Evolutionary conservation across 2,329 filamentous ascomycete genomes (phyloP), one percentile per base, ranked within the genome.

Genomic region (Acephala macrosclerotiorum): DNA sequence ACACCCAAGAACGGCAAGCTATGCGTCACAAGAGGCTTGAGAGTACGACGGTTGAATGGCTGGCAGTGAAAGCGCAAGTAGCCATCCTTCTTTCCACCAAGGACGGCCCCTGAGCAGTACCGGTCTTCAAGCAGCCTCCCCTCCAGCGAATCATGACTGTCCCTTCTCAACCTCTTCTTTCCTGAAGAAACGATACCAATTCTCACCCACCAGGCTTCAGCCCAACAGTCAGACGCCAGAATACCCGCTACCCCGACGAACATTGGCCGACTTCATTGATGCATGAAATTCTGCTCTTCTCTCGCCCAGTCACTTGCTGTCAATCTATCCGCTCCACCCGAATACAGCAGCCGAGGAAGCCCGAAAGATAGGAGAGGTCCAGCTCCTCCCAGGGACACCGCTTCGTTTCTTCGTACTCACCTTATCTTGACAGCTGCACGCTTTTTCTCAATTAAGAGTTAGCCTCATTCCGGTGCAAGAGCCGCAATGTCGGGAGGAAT

Each of bases 11-110:
- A 53, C 49, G 56, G 59, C 60, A 42, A 53, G 63, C 62, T 25
- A 68, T 68, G 68, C 68, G 68, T 73, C 68, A 71, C 61, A 71
- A 40, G 55, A 67, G 61, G 67, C 66, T 56, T 58, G 61, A 58
- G 40, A 53, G 60, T 47, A 36, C 35, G 42, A 9, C 16, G 38
- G 64, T 66, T 57, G 64, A 71, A 64, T 73, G 68, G 71, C 40
- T 11, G 58, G 14, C 45, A 66, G 61, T 56, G n/a, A 58, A 60
- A 38, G 45, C 8, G 25, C 26, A 59, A 53, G 8, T 14, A 58
- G 35, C 58, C 29, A 9, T 45, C 33, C 42, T 55, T 20, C 35
- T 20, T 36, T 12, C 55, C 25, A 20, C 25, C 55, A 61, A 45
- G 55, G 35, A 29, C 26, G n/a, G 45, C 55, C 64, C 59, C 45